A percentile compares a stretch with the other conserved stretches of the same genome.
phyloP scores from a whole-genome alignment of 1,284 basidiomycete genomes.

The Takashimella koratensis region DNA sequence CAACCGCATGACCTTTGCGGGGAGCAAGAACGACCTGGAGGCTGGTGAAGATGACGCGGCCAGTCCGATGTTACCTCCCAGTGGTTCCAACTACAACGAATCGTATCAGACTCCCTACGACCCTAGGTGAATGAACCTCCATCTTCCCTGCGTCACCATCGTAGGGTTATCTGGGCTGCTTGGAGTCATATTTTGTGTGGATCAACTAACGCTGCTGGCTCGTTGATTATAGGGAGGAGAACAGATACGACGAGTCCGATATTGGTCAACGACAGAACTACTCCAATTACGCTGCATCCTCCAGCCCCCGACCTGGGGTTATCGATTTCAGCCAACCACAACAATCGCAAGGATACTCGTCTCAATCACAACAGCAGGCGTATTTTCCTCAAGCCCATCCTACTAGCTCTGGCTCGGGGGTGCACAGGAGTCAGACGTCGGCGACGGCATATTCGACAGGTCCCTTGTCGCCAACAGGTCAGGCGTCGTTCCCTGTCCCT shows the following conservation, averaged over 20 bases:
- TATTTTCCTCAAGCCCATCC: background rate
- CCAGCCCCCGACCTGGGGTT: background rate
- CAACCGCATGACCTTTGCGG: constrained; percentile 4
- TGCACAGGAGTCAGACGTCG: background rate
- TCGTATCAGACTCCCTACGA: background rate
- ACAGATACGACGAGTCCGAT: background rate
- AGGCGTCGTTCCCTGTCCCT: background rate
- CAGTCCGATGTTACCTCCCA: constrained; percentile 15
- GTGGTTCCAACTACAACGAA: background rate
- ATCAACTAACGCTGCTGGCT: too few species aligned
- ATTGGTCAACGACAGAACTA: background rate
- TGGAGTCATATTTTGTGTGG: too few species aligned
- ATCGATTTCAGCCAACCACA: background rate
- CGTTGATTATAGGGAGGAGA: background rate
- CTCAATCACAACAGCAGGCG: background rate
- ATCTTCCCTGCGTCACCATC: too few species aligned
- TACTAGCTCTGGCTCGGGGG: background rate
- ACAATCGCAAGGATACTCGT: too few species aligned
- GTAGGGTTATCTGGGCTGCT: too few species aligned
- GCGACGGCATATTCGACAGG: background rate
- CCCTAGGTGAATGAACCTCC: background rate
- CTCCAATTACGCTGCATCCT: background rate
- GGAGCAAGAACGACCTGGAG: constrained; percentile 2
- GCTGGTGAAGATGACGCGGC: constrained; percentile 17
- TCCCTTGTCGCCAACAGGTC: background rate